phyloP scores from a whole-genome alignment of 73 alveolate genomes.

The Paramecium sexaurelia region DNA sequence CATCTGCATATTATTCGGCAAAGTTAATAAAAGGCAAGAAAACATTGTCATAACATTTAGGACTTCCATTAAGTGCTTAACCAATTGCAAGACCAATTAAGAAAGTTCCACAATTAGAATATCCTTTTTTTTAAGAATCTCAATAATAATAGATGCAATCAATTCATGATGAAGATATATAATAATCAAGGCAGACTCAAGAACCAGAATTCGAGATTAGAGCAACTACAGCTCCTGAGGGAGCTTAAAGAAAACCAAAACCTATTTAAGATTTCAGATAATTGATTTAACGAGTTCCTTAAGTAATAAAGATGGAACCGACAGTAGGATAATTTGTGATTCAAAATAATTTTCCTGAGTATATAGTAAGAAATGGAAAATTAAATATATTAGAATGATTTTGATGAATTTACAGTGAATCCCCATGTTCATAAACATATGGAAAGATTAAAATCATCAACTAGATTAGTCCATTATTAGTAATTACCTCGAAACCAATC shows the following conservation, averaged over 20 bases:
- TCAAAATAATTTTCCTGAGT: slow-evolving; percentile 43
- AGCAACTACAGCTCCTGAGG: slow-evolving; percentile 27
- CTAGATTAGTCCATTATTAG: background rate
- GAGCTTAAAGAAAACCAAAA: background rate
- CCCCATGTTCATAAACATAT: slow-evolving; percentile 50
- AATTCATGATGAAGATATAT: background rate
- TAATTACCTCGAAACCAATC: slow-evolving; percentile 43
- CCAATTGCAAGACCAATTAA: background rate
- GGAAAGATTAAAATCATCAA: slow-evolving; percentile 20
- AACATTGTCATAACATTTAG: background rate
- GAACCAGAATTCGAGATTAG: slow-evolving; percentile 39
- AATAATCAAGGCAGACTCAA: slow-evolving; percentile 31
- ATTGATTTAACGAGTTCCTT: slow-evolving; percentile 21
- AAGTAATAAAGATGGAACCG: background rate
- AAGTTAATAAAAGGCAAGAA: background rate
- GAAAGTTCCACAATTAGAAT: background rate
- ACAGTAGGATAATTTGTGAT: background rate
- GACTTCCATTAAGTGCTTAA: slow-evolving; percentile 20
- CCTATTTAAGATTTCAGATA: background rate
- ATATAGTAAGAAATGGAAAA: background rate
- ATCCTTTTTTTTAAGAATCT: slow-evolving; percentile 17
- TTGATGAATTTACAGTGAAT: slow-evolving; percentile 1
- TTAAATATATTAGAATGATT: slow-evolving; percentile 7
- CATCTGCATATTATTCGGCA: slow-evolving; percentile 49
- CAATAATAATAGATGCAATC: background rate